phyloP scores from a whole-genome alignment of 2,329 filamentous ascomycete species.

The Onygena corvina region DNA sequence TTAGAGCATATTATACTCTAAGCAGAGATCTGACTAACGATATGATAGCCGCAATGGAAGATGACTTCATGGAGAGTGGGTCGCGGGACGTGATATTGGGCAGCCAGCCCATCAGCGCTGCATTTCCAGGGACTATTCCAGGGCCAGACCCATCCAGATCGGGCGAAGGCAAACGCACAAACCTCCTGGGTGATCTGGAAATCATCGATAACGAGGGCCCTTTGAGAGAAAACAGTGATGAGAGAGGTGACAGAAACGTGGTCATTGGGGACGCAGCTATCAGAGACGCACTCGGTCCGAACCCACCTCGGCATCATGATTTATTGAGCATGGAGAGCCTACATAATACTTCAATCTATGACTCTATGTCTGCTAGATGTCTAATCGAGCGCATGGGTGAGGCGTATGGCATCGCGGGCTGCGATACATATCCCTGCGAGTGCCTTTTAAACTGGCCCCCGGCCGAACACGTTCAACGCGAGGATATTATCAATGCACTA shows the following conservation, averaged over 20 bases:
- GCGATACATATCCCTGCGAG: conserved; percentile 20
- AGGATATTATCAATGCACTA: conserved; percentile 34
- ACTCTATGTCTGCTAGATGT: conserved; percentile 7
- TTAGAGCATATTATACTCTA: conserved; percentile 80
- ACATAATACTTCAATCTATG: neutral
- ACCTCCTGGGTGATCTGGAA: conserved; percentile 51
- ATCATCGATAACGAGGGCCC: conserved; percentile 50
- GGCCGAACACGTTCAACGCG: conserved; percentile 27
- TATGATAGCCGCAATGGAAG: conserved; percentile 63
- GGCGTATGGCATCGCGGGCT: conserved; percentile 1
- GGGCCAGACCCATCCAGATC: conserved; percentile 48
- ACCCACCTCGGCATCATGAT: conserved; percentile 14
- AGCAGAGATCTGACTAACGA: conserved; percentile 84
- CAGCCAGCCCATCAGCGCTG: conserved; percentile 66
- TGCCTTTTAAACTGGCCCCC: conserved; percentile 29
- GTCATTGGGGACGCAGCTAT: conserved; percentile 43
- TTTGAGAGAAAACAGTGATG: conserved; percentile 48
- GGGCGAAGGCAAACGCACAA: conserved; percentile 55
- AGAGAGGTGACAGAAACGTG: conserved; percentile 49
- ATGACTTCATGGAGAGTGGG: conserved; percentile 63
- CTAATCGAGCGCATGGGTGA: conserved; percentile 4
- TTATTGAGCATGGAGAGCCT: conserved; percentile 12
- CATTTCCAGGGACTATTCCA: conserved; percentile 58
- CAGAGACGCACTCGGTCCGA: conserved; percentile 25
- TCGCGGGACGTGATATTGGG: conserved; percentile 64